Conservation (phyloP, 2,329 filamentous ascomycete genomes). For the Alternaria dauci region DNA sequence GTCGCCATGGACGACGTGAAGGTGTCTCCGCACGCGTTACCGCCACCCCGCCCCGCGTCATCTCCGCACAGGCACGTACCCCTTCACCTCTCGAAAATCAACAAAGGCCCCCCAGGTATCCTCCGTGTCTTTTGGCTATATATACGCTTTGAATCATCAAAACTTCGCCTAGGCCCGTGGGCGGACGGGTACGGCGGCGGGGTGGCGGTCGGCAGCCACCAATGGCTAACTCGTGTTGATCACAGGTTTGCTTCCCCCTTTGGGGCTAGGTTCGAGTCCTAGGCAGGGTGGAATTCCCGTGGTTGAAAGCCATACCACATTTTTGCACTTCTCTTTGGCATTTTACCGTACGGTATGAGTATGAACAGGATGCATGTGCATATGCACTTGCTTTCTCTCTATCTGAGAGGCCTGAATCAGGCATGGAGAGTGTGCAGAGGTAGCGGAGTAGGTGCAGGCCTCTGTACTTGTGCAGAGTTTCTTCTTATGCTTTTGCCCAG, state of each 20-base stretch:
- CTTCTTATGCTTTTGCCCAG: background rate
- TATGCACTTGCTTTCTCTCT: background rate
- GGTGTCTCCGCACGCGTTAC: background rate
- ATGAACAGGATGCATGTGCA: background rate
- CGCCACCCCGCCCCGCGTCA: background rate
- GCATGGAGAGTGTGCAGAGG: background rate
- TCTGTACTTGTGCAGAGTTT: background rate
- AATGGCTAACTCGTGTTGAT: too few relatives aligned
- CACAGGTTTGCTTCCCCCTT: background rate
- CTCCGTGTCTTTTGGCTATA: background rate
- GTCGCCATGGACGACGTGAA: background rate
- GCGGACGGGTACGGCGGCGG: background rate
- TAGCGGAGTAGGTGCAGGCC: background rate
- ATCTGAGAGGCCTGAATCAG: background rate
- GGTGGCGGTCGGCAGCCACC: background rate
- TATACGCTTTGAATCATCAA: background rate
- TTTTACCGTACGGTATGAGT: background rate
- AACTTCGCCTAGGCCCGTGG: background rate
- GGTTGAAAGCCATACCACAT: background rate
- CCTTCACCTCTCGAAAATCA: background rate
- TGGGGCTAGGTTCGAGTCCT: background rate
- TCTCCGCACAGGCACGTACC: background rate
- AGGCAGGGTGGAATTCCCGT: background rate
- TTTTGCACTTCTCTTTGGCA: background rate
- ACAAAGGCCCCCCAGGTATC: background rate